Evolutionary conservation across 75 land plant genomes (phyloP), one percentile per base, ranked within the genome.

Genomic region (Selaginella moellendorffii): DNA sequence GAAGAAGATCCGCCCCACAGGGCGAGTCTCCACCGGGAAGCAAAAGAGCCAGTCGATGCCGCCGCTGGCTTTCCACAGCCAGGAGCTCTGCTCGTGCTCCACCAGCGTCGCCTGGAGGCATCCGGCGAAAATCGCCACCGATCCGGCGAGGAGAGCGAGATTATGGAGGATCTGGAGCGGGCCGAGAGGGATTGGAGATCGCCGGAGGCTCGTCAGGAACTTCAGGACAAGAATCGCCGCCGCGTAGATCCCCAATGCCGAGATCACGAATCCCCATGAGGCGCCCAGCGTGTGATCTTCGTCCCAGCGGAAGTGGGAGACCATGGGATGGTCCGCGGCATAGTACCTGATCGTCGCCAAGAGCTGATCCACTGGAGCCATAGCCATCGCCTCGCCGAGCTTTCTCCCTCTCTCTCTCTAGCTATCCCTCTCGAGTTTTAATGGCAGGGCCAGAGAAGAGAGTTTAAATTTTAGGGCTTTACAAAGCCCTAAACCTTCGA

Each of bases 301-400:
- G 8, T 21, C 24, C 59, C 59, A 56, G 17, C 19, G 8, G 59
- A 56, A 56, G 5, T 8, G 8, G n/a, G 59, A 19, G 2, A 56
- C 24, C 17, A 25, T n/a, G 24, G 59, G 59, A 56, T 56, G 59
- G n/a, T 56, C 59, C 59, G 59, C 24, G 17, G 59, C 24, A 8
- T 24, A 56, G 59, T 56, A 56, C 23, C 59, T 19, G 59, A 56
- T 36, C n/a, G n/a, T n/a, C n/a, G n/a, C n/a, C n/a, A n/a, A n/a
- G n/a, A n/a, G n/a, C n/a, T n/a, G n/a, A n/a, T n/a, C n/a, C n/a
- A n/a, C n/a, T n/a, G n/a, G n/a, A n/a, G n/a, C n/a, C n/a, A n/a
- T n/a, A n/a, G n/a, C n/a, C n/a, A n/a, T n/a, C n/a, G n/a, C n/a
- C n/a, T n/a, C n/a, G n/a, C n/a, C n/a, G n/a, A n/a, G n/a, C n/a